These are phyloP conservation scores for Gelatoporia subvermispora DNA, from an alignment of 768 basidiomycete genomes.

Conservation along the genomic window DNA sequence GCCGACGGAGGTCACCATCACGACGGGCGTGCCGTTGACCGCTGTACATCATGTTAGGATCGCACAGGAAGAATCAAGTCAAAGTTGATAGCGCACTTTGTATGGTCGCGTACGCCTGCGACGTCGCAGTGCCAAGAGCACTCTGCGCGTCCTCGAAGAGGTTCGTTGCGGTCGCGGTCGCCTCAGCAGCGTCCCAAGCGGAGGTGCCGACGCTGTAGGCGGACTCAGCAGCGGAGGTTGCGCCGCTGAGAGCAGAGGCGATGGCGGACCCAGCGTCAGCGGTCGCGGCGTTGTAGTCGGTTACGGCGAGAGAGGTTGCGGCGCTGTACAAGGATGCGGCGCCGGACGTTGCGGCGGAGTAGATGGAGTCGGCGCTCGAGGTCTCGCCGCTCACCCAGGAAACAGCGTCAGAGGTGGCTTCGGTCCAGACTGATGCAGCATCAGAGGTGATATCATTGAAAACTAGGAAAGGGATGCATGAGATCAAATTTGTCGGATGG, in stretches of 20 bases:
- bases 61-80: not conserved
- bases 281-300: too few relatives aligned
- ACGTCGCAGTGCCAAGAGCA: conserved; percentile 11
- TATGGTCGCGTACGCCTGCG: conserved; percentile 12
- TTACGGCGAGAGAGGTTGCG: too few relatives aligned
- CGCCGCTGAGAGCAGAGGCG: conserved; percentile 1
- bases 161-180: conserved; percentile 6
- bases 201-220: not conserved
- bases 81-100: conserved; percentile 3
- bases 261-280: conserved; percentile 3
- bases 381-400: not conserved
- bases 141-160: conserved; percentile 12
- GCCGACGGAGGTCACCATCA: conserved; percentile 18
- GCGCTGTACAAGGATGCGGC: not conserved
- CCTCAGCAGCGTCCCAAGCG: not conserved
- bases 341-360: not conserved
- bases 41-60: not conserved
- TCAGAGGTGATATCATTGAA: conserved; percentile 8
- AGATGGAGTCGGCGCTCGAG: not conserved
- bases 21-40: conserved; percentile 14
- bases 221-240: not conserved
- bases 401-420: conserved; percentile 9
- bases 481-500: not conserved
- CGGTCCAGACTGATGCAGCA: not conserved
- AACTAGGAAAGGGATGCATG: conserved; percentile 5